These are phyloP conservation scores for Trichophyton verrucosum DNA, from an alignment of 2,329 filamentous ascomycete genomes.

Conservation along the genomic window DNA sequence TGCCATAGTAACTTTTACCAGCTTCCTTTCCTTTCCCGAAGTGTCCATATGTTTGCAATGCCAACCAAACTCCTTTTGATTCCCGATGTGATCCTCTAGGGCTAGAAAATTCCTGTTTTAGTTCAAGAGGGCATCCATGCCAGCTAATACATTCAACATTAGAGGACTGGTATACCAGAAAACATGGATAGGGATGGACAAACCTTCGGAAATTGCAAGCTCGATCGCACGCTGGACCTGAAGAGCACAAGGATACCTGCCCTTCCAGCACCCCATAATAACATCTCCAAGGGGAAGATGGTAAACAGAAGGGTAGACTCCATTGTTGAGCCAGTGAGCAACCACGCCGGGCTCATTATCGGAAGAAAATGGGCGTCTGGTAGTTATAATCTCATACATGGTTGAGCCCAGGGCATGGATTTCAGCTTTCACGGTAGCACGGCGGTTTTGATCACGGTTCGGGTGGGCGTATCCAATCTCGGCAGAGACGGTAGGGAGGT, in stretches of 20 bases:
- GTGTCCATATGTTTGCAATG: background rate
- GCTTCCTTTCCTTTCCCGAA: background rate
- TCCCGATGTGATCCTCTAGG: no score
- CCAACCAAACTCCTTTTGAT: background rate
- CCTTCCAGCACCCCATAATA: conserved; percentile 7
- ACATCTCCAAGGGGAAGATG: conserved; percentile 6
- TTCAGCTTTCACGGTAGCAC: conserved; percentile 3
- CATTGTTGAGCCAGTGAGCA: background rate
- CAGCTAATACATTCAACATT: background rate
- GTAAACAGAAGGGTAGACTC: conserved; percentile 4
- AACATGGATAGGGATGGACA: background rate
- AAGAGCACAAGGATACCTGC: conserved; percentile 2
- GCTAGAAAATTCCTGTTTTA: background rate
- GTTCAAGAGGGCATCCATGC: background rate
- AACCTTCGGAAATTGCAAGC: background rate
- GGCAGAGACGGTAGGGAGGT: background rate
- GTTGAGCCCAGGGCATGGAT: conserved; percentile 8
- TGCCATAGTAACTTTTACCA: background rate
- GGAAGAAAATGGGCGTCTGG: background rate
- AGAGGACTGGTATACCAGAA: background rate
- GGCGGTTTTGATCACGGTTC: background rate
- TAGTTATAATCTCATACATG: conserved; percentile 10
- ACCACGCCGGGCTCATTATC: background rate
- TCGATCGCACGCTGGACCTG: conserved; percentile 3
- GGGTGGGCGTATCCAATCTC: conserved; percentile 1